Conservation (phyloP, 2,329 filamentous ascomycete species). For the Aspergillus latus region DNA sequence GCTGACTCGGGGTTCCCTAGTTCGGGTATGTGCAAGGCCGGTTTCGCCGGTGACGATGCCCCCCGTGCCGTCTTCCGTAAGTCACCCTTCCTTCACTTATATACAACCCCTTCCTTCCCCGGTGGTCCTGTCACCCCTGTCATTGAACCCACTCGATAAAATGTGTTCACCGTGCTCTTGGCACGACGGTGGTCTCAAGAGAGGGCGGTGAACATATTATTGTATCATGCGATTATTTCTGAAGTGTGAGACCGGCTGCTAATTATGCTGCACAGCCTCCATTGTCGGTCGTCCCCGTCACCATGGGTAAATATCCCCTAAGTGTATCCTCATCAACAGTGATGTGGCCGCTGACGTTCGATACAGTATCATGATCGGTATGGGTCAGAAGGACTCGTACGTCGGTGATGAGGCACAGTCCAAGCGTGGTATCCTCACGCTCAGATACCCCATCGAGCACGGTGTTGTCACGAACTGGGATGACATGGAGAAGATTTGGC, state of each 20-base stretch:
- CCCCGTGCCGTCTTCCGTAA: conserved; percentile 99
- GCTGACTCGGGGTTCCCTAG: conserved; percentile 50
- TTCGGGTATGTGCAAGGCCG: conserved; percentile 99
- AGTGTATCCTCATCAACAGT: conserved; percentile 2
- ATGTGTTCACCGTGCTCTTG: conserved; percentile 24
- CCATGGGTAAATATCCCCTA: conserved; percentile 78
- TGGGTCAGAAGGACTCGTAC: conserved; percentile 99
- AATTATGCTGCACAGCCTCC: conserved; percentile 65
- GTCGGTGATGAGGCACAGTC: conserved; percentile 99
- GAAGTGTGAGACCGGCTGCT: conserved; percentile 20
- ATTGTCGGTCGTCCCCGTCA: conserved; percentile 99
- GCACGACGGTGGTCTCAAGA: conserved; percentile 20
- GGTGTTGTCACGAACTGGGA: conserved; percentile 99
- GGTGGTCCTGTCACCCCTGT: conserved; percentile 18
- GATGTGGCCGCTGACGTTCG: conserved; percentile 33
- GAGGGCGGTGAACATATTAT: conserved; percentile 8
- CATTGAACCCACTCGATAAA: conserved; percentile 1
- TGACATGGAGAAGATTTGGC: conserved; percentile 99
- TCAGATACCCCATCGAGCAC: conserved; percentile 99
- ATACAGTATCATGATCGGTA: conserved; percentile 99
- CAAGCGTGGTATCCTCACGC: conserved; percentile 99
- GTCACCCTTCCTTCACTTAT: conserved; percentile 47
- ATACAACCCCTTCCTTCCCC: conserved; percentile 25
- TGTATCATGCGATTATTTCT: neutral
- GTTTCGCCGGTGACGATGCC: conserved; percentile 99